phyloP scores from a whole-genome alignment of 495 filamentous ascomycete genomes.

The Daldinia caldariorum region DNA sequence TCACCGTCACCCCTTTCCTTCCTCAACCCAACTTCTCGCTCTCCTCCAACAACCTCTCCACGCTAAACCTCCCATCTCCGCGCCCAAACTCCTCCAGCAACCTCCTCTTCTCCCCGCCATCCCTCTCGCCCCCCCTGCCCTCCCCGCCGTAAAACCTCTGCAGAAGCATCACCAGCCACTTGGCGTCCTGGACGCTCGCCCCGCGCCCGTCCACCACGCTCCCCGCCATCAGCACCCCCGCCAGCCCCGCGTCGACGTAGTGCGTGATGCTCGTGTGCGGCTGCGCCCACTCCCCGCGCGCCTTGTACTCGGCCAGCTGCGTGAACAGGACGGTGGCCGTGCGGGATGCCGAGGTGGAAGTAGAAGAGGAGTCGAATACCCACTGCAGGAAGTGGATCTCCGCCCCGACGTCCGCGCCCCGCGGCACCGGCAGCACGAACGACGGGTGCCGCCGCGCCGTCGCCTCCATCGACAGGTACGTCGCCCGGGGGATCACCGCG shows the following conservation, averaged over 20 bases:
- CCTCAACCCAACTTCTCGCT: slow-evolving; percentile 74
- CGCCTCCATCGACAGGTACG: slow-evolving; percentile 72
- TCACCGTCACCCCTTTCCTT: background rate
- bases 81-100: slow-evolving; percentile 82
- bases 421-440: slow-evolving; percentile 91
- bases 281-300: slow-evolving; percentile 84
- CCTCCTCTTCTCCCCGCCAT: slow-evolving; percentile 57
- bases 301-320: slow-evolving; percentile 88
- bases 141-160: slow-evolving; percentile 85
- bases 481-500: slow-evolving; percentile 77
- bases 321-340: slow-evolving; percentile 92
- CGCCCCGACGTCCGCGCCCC: slow-evolving; percentile 66
- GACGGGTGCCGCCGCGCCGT: slow-evolving; percentile 79
- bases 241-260: slow-evolving; percentile 73
- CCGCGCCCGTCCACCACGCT: slow-evolving; percentile 79
- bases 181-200: slow-evolving; percentile 79
- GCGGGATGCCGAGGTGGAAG: slow-evolving; percentile 62
- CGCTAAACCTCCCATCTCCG: slow-evolving; percentile 79
- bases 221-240: slow-evolving; percentile 83
- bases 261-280: slow-evolving; percentile 95
- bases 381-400: slow-evolving; percentile 88
- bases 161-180: slow-evolving; percentile 90
- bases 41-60: slow-evolving; percentile 87
- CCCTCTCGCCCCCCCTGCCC: slow-evolving; percentile 59
- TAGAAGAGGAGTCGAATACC: slow-evolving; percentile 65